Evolutionary conservation across 1,284 basidiomycete species (phyloP).

Genomic region (Cerrena zonata): DNA sequence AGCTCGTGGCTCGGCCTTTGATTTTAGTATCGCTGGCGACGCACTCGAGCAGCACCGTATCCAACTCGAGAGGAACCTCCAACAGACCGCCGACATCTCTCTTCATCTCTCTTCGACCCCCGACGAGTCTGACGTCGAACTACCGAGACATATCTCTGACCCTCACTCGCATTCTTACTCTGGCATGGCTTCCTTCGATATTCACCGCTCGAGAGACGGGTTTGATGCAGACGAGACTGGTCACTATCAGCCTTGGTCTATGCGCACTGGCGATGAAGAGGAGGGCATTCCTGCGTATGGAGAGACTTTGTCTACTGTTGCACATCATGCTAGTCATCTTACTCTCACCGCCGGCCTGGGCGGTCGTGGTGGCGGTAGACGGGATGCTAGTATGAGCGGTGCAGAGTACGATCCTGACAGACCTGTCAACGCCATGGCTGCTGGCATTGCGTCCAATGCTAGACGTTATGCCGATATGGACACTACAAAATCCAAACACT

Average conservation of each 20-base stretch:
- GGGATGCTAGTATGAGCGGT: slow-evolving; percentile 60
- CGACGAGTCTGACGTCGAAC: slow-evolving; percentile 52
- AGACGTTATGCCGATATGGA: slow-evolving; percentile 47
- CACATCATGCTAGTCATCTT: slow-evolving; percentile 80
- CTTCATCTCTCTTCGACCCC: slow-evolving; percentile 52
- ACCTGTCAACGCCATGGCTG: slow-evolving; percentile 69
- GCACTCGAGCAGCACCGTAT: slow-evolving; percentile 67
- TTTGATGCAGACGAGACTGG: slow-evolving; percentile 48
- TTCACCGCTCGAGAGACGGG: slow-evolving; percentile 46
- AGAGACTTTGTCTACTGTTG: slow-evolving; percentile 71
- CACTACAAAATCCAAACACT: slow-evolving; percentile 41
- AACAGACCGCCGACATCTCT: slow-evolving; percentile 63
- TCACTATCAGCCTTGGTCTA: slow-evolving; percentile 58
- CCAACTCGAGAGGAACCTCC: slow-evolving; percentile 68
- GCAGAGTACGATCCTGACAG: slow-evolving; percentile 85
- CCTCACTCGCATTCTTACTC: slow-evolving; percentile 39
- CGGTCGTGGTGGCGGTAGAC: slow-evolving; percentile 38
- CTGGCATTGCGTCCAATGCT: slow-evolving; percentile 34
- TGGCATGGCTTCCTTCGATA: slow-evolving; percentile 56
- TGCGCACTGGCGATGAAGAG: slow-evolving; percentile 48
- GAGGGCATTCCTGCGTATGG: slow-evolving; percentile 61
- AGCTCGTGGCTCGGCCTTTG: slow-evolving; percentile 13
- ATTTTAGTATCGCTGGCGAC: slow-evolving; percentile 55
- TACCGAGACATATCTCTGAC: slow-evolving; percentile 57
- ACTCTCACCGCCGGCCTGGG: slow-evolving; percentile 81